Percentiles rank a stretch among this genome's conserved stretches.
Conservation (phyloP, 1,139 yeast species). For the Suhomyces atakaporum region DNA sequence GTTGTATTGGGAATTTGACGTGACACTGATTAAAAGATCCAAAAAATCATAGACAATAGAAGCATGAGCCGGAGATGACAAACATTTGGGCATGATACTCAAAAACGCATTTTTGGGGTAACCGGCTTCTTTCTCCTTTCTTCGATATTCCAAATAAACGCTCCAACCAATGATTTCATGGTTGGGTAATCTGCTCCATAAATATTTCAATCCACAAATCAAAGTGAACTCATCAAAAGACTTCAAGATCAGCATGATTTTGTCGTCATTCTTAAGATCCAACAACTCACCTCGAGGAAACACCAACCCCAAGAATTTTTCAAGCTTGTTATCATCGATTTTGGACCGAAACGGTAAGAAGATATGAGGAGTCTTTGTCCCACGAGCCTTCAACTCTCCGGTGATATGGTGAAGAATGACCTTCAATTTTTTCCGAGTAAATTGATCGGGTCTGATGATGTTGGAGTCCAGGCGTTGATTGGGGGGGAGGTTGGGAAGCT, state of each 20-base stretch:
- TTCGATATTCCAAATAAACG: conserved; percentile 68
- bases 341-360: conserved; percentile 71
- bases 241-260: conserved; percentile 38
- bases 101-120: conserved; percentile 74
- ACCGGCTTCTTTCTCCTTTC: conserved; percentile 62
- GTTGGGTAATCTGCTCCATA: conserved; percentile 85
- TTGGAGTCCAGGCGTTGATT: conserved; percentile 6
- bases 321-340: conserved; percentile 57
- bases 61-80: conserved; percentile 84
- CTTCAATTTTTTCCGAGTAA: conserved; percentile 64
- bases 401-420: conserved; percentile 67
- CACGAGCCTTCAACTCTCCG: conserved; percentile 58
- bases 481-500: conserved; percentile 21
- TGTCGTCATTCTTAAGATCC: conserved; percentile 27
- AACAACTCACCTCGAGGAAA: conserved; percentile 55
- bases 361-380: conserved; percentile 61
- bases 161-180: conserved; percentile 87
- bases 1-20: conserved; percentile 80
- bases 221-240: conserved; percentile 65
- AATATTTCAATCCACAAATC: conserved; percentile 71
- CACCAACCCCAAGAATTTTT: conserved; percentile 51
- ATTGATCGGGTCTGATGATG: conserved; percentile 37
- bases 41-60: conserved; percentile 85
- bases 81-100: conserved; percentile 79
- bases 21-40: conserved; percentile 75